Conservation (phyloP, 345 rosid genomes). For the Murraya koenigii region DNA sequence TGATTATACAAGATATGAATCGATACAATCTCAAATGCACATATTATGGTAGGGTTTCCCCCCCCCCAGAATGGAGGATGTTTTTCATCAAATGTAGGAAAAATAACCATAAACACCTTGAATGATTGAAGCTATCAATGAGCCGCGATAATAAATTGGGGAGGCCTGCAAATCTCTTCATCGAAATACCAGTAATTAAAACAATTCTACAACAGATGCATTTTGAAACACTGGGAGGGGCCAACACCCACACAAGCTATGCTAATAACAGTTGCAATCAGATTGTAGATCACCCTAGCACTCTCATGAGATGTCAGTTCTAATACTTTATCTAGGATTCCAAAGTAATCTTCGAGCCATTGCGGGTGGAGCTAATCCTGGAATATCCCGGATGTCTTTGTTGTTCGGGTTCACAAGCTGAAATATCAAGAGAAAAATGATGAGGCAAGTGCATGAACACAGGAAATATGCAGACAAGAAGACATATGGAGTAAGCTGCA, state of each 20-base stretch:
- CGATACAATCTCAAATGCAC: constrained; percentile 8
- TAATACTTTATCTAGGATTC: constrained; percentile 33
- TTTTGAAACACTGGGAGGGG: background rate
- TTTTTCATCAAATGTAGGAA: background rate
- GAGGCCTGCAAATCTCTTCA: constrained; percentile 7
- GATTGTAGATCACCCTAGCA: constrained; percentile 6
- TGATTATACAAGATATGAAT: constrained; percentile 14
- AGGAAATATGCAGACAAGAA: background rate
- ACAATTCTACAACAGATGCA: constrained; percentile 9
- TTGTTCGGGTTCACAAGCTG: constrained; percentile 90
- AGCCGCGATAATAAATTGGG: background rate
- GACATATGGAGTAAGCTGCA: background rate
- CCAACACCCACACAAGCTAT: constrained; percentile 2
- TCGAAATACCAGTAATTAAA: background rate
- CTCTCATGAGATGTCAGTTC: background rate
- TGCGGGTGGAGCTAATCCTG: constrained; percentile 95
- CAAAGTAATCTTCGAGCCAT: constrained; percentile 74
- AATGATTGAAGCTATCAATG: background rate
- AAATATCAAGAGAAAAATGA: background rate
- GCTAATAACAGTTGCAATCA: background rate
- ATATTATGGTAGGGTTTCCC: background rate
- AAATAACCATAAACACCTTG: background rate
- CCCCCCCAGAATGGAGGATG: background rate
- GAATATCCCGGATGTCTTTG: constrained; percentile 84
- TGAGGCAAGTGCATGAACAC: background rate